These are phyloP conservation scores for Phtheirospermum japonicum DNA, from an alignment of 257 asterid species.

Conservation along the genomic window DNA sequence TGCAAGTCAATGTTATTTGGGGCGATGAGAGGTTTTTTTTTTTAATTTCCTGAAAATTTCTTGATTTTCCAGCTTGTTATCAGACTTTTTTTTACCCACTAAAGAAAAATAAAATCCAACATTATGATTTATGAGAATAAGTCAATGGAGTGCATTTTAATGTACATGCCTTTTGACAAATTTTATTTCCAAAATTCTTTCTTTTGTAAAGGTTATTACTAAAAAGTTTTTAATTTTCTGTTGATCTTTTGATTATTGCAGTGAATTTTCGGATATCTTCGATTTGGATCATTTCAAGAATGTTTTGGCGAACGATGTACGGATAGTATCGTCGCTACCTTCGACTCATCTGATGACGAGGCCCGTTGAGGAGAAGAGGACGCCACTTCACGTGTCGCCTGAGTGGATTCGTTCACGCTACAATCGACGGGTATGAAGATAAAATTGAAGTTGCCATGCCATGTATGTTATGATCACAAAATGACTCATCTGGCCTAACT, in stretches of 20 bases:
- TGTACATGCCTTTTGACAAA: too few relatives aligned
- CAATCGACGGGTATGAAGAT: constrained; percentile 44
- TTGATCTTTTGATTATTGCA: constrained; percentile 43
- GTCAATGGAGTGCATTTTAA: too few relatives aligned
- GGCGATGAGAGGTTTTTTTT: constrained; percentile 85
- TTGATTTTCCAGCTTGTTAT: too few relatives aligned
- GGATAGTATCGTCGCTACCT: constrained; percentile 85
- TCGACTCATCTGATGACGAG: constrained; percentile 87
- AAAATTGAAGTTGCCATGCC: neutral
- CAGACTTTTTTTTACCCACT: too few relatives aligned
- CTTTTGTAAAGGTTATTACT: neutral
- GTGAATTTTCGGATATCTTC: constrained; percentile 92
- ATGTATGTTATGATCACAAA: neutral
- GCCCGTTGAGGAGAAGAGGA: constrained; percentile 77
- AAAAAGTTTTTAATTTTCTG: constrained; percentile 11
- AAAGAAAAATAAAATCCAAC: too few relatives aligned
- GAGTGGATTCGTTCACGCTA: constrained; percentile 84
- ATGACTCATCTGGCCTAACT: neutral
- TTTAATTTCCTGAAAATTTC: neutral
- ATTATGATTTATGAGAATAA: too few relatives aligned
- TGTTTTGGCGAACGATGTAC: constrained; percentile 69
- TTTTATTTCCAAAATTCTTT: neutral
- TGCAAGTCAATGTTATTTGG: constrained; percentile 97
- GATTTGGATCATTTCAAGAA: constrained; percentile 89
- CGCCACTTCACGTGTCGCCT: constrained; percentile 71